These are phyloP conservation scores for Magnolia kwangsiensis DNA, from an alignment of 164 flowering plant species.

Conservation along the genomic window DNA sequence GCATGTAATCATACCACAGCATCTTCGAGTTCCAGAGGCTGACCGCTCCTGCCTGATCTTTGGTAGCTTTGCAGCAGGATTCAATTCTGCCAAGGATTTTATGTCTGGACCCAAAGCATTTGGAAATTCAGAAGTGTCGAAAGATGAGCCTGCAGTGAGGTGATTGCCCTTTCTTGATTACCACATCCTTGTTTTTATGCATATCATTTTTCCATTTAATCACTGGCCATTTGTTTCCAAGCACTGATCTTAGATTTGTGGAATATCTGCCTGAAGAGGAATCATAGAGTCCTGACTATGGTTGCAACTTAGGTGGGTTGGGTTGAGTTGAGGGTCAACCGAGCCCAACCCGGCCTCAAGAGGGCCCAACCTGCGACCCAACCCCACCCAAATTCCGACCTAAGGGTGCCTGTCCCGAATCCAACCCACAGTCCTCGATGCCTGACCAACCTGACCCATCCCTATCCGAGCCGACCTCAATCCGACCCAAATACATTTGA, in stretches of 20 bases:
- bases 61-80: conserved; percentile 77
- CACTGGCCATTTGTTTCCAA: background rate
- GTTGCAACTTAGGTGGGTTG: too few relatives aligned
- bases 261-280: background rate
- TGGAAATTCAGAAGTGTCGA: conserved; percentile 31
- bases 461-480: too few relatives aligned
- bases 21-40: conserved; percentile 79
- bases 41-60: conserved; percentile 68
- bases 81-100: conserved; percentile 32
- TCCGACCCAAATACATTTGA: too few relatives aligned
- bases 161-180: conserved; percentile 22
- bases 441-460: too few relatives aligned
- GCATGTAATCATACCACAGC: conserved; percentile 86
- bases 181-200: background rate
- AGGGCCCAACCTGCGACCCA: too few relatives aligned
- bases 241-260: background rate
- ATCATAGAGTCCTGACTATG: too few relatives aligned
- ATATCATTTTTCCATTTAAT: background rate
- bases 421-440: too few relatives aligned
- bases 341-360: too few relatives aligned
- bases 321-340: too few relatives aligned
- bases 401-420: too few relatives aligned
- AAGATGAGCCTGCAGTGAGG: conserved; percentile 53
- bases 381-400: too few relatives aligned
- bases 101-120: conserved; percentile 33